Conservation (phyloP, 352 stramenopile genomes). For the Phytophthora nicotianae region DNA sequence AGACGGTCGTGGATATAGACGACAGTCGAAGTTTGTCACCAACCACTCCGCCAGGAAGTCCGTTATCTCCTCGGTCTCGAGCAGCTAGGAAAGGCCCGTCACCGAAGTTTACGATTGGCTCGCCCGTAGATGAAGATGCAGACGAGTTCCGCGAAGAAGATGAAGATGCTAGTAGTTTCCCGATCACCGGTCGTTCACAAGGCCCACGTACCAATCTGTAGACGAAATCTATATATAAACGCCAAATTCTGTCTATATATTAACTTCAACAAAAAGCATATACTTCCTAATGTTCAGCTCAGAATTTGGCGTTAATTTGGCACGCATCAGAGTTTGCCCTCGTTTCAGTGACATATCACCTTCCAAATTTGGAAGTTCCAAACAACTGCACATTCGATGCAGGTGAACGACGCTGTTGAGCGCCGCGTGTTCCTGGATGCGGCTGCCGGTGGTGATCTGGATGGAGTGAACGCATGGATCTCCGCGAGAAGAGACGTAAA, state of each 20-base stretch:
- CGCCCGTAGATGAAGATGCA: slow-evolving; percentile 42
- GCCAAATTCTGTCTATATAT: too few relatives aligned
- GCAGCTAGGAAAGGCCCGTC: slow-evolving; percentile 29
- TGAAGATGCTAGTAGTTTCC: slow-evolving; percentile 9
- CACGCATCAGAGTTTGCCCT: neutral
- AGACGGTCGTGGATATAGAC: slow-evolving; percentile 31
- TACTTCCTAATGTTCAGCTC: too few relatives aligned
- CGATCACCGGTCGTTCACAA: neutral
- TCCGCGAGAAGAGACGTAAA: slow-evolving; percentile 50
- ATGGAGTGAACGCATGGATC: slow-evolving; percentile 49
- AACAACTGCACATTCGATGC: neutral
- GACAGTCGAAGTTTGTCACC: slow-evolving; percentile 11
- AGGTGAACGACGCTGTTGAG: neutral
- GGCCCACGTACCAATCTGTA: neutral
- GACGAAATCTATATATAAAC: too few relatives aligned
- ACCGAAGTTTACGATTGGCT: slow-evolving; percentile 57
- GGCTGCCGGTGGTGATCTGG: slow-evolving; percentile 45
- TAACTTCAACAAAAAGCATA: too few relatives aligned
- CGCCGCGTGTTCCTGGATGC: slow-evolving; percentile 53
- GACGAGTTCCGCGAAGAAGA: slow-evolving; percentile 29
- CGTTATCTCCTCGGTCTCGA: slow-evolving; percentile 39
- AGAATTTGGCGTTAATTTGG: too few relatives aligned
- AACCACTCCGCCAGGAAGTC: slow-evolving; percentile 23
- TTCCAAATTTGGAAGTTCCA: neutral
- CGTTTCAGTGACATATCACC: neutral